Conservation (phyloP, 768 basidiomycete species). For the Pleurotus giganteus region DNA sequence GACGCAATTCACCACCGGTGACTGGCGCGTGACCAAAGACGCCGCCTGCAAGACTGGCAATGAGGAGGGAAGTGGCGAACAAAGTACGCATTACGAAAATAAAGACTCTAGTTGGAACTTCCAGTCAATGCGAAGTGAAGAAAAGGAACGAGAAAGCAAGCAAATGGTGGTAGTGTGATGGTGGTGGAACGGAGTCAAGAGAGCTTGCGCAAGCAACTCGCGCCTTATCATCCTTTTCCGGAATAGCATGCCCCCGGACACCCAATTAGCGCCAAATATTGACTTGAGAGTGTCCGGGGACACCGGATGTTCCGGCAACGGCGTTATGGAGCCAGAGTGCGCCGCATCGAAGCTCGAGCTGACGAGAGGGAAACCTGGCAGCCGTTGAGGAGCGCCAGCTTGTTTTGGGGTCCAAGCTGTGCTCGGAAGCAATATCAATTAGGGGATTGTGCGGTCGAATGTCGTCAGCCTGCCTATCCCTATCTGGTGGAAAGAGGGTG, state of each 20-base stretch:
- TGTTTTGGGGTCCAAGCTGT: no score
- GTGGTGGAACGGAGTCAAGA: slow-evolving; percentile 9
- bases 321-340: no score
- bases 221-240: slow-evolving; percentile 9
- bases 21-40: slow-evolving; percentile 45
- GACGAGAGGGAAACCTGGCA: no score
- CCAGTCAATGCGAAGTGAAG: slow-evolving; percentile 1
- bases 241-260: background rate
- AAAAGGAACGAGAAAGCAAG: background rate
- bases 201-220: background rate
- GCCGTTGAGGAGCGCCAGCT: no score
- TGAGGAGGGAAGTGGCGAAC: slow-evolving; percentile 58
- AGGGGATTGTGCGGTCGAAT: no score
- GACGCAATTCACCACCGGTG: slow-evolving; percentile 27
- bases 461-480: no score
- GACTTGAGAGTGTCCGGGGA: background rate
- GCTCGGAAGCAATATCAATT: no score
- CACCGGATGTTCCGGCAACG: background rate
- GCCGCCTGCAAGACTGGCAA: slow-evolving; percentile 58
- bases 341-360: no score
- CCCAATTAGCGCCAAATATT: background rate
- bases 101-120: slow-evolving; percentile 7
- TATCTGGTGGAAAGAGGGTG: no score
- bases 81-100: slow-evolving; percentile 55
- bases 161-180: slow-evolving; percentile 4